Conservation (phyloP, 306 rosid genomes). For the Rosa multiflora region DNA sequence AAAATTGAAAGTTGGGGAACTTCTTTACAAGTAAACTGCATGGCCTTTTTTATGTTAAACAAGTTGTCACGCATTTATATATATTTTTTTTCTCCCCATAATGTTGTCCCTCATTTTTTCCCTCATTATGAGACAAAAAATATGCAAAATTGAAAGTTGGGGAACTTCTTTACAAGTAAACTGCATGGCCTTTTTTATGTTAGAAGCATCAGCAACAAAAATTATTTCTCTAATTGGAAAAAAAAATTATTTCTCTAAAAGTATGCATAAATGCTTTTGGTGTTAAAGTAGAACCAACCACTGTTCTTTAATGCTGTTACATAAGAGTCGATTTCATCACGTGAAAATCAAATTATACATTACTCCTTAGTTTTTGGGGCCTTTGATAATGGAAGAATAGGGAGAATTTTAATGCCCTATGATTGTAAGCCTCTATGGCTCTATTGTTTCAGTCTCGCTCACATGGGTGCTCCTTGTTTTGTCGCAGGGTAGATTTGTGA, state of each 20-base stretch:
- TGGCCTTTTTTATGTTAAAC: too few relatives aligned
- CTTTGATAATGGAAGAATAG: background rate
- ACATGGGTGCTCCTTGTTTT: slow-evolving; percentile 19
- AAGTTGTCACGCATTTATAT: background rate
- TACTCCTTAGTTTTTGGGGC: background rate
- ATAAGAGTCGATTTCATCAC: too few relatives aligned
- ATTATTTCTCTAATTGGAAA: too few relatives aligned
- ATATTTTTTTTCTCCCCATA: background rate
- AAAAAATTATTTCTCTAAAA: too few relatives aligned
- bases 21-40: background rate
- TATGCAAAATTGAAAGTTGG: background rate
- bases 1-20: background rate
- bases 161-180: background rate
- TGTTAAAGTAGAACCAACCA: background rate
- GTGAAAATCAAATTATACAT: background rate
- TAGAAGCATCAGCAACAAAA: too few relatives aligned
- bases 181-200: background rate
- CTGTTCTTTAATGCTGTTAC: too few relatives aligned
- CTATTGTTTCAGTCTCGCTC: background rate
- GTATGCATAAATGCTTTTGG: too few relatives aligned
- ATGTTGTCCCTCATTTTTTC: background rate
- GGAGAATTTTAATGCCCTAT: background rate
- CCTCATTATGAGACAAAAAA: background rate
- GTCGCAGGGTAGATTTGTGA: slow-evolving; percentile 87
- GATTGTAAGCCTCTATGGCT: background rate